These are phyloP conservation scores for Dianthus caryophyllus DNA, from an alignment of 148 eudicot genomes.

Conservation along the genomic window DNA sequence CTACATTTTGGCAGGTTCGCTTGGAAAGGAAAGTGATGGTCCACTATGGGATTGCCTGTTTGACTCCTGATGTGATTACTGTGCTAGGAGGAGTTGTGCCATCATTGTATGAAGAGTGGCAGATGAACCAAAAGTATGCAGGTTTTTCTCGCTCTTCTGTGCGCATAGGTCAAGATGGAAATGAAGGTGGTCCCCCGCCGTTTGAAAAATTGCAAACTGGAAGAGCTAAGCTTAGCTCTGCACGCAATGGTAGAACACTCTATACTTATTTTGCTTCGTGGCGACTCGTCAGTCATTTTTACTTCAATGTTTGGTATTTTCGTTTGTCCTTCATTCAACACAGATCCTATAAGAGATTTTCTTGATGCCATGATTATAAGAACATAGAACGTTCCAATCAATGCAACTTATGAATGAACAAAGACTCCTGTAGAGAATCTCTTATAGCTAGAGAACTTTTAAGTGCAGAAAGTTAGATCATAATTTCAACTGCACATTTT, in stretches of 20 bases:
- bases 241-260: slow-evolving; percentile 38
- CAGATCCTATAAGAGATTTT: background rate
- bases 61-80: slow-evolving; percentile 57
- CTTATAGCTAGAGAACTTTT: too few relatives aligned
- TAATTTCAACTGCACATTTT: too few relatives aligned
- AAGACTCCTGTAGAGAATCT: background rate
- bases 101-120: slow-evolving; percentile 86
- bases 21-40: slow-evolving; percentile 59
- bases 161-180: slow-evolving; percentile 37
- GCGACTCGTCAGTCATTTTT: background rate
- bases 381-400: background rate
- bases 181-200: slow-evolving; percentile 62
- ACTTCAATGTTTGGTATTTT: background rate
- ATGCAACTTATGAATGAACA: background rate
- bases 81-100: slow-evolving; percentile 77
- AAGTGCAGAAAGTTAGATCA: too few relatives aligned
- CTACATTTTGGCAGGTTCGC: slow-evolving; percentile 46
- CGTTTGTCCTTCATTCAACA: background rate
- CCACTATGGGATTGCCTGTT: slow-evolving; percentile 64
- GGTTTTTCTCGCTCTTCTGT: slow-evolving; percentile 62
- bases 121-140: slow-evolving; percentile 80
- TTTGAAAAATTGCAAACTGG: slow-evolving; percentile 74
- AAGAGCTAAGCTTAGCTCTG: slow-evolving; percentile 29
- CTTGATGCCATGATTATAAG: background rate
- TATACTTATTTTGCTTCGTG: slow-evolving; percentile 18